phyloP scores from a whole-genome alignment of 257 asterid species.

The Petunia axillaris region DNA sequence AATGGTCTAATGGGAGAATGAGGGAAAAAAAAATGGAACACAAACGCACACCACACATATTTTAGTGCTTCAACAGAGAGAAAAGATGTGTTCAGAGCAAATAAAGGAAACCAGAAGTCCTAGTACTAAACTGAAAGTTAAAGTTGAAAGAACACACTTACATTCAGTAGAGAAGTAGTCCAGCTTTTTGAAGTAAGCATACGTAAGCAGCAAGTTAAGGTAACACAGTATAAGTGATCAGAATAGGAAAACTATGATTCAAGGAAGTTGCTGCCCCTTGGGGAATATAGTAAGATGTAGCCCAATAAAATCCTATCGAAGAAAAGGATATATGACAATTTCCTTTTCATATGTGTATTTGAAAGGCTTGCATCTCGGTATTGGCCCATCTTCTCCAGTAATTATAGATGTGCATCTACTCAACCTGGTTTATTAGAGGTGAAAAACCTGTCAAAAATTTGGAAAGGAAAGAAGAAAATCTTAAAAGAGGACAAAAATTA shows the following conservation, averaged over 20 bases:
- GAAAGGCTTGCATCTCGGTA: conserved; percentile 99
- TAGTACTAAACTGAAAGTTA: conserved; percentile 13
- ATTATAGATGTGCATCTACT: conserved; percentile 75
- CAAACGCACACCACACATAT: not conserved
- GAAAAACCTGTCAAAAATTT: conserved; percentile 18
- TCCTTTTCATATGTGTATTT: conserved; percentile 99
- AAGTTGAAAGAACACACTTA: conserved; percentile 40
- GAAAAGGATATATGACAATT: conserved; percentile 93
- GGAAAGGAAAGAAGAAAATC: too few species aligned
- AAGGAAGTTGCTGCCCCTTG: not conserved
- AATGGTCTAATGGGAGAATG: not conserved
- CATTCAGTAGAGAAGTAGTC: conserved; percentile 99
- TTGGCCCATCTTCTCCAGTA: conserved; percentile 99
- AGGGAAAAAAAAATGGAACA: not conserved
- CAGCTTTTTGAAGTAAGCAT: conserved; percentile 90
- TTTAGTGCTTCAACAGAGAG: not conserved
- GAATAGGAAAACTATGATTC: not conserved
- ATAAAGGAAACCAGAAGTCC: not conserved
- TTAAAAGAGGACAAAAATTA: too few species aligned
- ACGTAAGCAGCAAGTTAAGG: conserved; percentile 83
- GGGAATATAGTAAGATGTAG: not conserved
- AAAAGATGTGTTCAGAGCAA: conserved; percentile 2
- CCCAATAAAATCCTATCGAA: conserved; percentile 23
- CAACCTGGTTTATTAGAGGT: conserved; percentile 35
- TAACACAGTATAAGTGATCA: conserved; percentile 21